Evolutionary conservation across 2,329 filamentous ascomycete genomes (phyloP).

Genomic region (Raffaelea arxii): DNA sequence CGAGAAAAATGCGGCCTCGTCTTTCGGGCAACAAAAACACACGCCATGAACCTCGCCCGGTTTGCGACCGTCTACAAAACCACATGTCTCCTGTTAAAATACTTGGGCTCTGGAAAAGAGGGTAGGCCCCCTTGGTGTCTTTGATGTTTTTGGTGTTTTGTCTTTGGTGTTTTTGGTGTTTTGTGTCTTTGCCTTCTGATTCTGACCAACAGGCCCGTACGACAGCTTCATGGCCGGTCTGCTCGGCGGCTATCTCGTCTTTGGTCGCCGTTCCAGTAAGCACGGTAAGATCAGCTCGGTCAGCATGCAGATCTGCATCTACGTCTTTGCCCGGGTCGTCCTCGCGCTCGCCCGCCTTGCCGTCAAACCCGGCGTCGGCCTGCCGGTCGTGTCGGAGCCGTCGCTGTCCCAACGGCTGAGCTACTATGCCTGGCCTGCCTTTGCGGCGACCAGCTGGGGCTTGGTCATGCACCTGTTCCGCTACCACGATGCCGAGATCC

Average conservation of each 20-base stretch:
- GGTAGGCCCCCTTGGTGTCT: too few relatives aligned
- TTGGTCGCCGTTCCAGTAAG: conserved; percentile 58
- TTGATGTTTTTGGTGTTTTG: too few relatives aligned
- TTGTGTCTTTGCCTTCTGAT: too few relatives aligned
- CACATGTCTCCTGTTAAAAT: conserved; percentile 64
- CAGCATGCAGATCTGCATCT: conserved; percentile 96
- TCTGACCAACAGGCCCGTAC: conserved; percentile 47
- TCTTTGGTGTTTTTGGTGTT: too few relatives aligned
- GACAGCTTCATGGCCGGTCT: conserved; percentile 83
- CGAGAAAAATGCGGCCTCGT: conserved; percentile 71
- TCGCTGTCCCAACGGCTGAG: conserved; percentile 40
- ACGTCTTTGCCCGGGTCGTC: conserved; percentile 87
- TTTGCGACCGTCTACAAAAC: conserved; percentile 90
- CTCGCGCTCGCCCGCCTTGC: conserved; percentile 76
- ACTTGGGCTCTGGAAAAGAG: conserved; percentile 52
- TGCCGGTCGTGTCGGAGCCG: conserved; percentile 41
- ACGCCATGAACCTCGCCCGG: conserved; percentile 82
- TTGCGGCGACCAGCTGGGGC: conserved; percentile 86
- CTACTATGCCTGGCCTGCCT: conserved; percentile 80
- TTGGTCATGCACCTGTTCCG: conserved; percentile 92
- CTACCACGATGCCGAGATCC: conserved; percentile 83
- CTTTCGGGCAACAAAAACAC: conserved; percentile 76
- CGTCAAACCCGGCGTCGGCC: conserved; percentile 52
- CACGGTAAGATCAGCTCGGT: conserved; percentile 64
- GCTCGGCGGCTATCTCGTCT: conserved; percentile 85